Percentiles rank a stretch among this genome's conserved stretches.
These are phyloP conservation scores for Linum lewisii DNA, from an alignment of 345 rosid species.

Conservation along the genomic window DNA sequence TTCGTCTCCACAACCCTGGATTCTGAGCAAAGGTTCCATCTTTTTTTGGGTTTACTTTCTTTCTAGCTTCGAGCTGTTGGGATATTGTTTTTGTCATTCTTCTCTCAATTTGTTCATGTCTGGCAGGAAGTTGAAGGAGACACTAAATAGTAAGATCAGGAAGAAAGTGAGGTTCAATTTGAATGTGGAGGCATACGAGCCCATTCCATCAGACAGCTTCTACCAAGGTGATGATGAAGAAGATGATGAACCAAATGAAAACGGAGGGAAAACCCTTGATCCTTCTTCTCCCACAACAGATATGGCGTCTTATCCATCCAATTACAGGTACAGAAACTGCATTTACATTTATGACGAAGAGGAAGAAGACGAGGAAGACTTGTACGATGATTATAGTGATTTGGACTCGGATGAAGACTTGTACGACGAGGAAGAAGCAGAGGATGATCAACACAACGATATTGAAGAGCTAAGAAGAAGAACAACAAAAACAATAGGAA, in stretches of 20 bases:
- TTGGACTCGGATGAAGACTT: conserved; percentile 18
- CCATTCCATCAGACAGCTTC: conserved; percentile 18
- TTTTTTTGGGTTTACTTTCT: neutral
- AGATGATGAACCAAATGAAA: conserved; percentile 14
- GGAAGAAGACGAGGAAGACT: conserved; percentile 28
- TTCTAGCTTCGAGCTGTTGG: neutral
- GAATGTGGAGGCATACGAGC: conserved; percentile 26
- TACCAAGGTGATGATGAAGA: conserved; percentile 24
- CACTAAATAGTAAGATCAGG: conserved; percentile 16
- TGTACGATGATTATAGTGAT: conserved; percentile 45
- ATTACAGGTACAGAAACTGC: conserved; percentile 20
- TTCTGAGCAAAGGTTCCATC: conserved; percentile 33
- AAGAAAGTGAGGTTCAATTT: conserved; percentile 27
- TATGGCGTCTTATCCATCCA: conserved; percentile 21
- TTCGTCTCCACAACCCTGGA: conserved; percentile 18
- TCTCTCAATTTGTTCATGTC: neutral
- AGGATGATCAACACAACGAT: neutral
- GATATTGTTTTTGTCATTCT: neutral
- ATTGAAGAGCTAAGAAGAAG: conserved; percentile 13
- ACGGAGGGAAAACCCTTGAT: conserved; percentile 1
- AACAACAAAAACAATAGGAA: conserved; percentile 6
- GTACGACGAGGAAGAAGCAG: neutral
- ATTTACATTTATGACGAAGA: conserved; percentile 53
- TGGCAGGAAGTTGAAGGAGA: conserved; percentile 16
- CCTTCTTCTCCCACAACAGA: conserved; percentile 10